These are phyloP conservation scores for Populus deltoides DNA, from an alignment of 345 rosid genomes.

Conservation along the genomic window DNA sequence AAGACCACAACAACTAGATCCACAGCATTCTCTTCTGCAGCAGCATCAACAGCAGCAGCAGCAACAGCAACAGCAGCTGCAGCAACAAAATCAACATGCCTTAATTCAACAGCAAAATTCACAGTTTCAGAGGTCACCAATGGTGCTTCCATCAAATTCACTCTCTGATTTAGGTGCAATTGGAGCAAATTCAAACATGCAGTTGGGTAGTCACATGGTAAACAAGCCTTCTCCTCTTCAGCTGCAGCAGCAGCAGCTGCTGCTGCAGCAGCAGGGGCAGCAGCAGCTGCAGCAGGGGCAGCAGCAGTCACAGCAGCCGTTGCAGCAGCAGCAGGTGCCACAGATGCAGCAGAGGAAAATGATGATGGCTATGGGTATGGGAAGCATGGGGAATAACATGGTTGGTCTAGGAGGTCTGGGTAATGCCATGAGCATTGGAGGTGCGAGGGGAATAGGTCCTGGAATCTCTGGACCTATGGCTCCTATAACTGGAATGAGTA, in stretches of 20 bases:
- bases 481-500: conserved; percentile 51
- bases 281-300: conserved; percentile 29
- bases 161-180: conserved; percentile 58
- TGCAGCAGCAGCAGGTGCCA: conserved; percentile 31
- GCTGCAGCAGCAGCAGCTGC: conserved; percentile 48
- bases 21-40: conserved; percentile 46
- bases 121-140: conserved; percentile 65
- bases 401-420: conserved; percentile 60
- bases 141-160: conserved; percentile 58
- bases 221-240: conserved; percentile 61
- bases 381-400: conserved; percentile 59
- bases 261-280: conserved; percentile 44
- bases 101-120: conserved; percentile 65
- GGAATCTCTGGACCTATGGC: conserved; percentile 79
- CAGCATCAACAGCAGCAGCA: conserved; percentile 35
- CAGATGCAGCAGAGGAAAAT: conserved; percentile 58
- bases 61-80: conserved; percentile 44
- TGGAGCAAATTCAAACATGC: conserved; percentile 69
- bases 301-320: conserved; percentile 27
- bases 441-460: conserved; percentile 61
- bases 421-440: conserved; percentile 60
- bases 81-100: conserved; percentile 51
- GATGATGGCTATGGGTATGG: conserved; percentile 63
- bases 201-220: conserved; percentile 66
- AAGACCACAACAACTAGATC: conserved; percentile 59